Evolutionary conservation across 257 asterid species (phyloP), one percentile per base, ranked within the genome.

Genomic region (Solanum gandarillasii): DNA sequence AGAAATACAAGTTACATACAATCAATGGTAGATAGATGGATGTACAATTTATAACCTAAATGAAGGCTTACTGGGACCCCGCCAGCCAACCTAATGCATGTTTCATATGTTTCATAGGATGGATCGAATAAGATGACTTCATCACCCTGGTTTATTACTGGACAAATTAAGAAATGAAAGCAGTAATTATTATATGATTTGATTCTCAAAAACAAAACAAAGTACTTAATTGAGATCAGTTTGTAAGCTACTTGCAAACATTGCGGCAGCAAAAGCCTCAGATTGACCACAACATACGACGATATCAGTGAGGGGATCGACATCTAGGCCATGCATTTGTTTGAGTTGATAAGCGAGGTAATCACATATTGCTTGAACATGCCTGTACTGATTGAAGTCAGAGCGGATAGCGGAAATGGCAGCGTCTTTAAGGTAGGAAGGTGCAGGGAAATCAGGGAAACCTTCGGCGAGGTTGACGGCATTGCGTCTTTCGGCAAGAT

Each of bases 301-400:
- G n/a, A 96, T 83, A 86, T 95, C 98, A 32, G 92, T 90, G 2
- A 91, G 84, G 60, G 98, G 96, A 86, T 96, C 95, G 70, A 94
- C 89, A 68, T 86, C 83, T 41, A 96, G 87, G 84, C 95, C 96
- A 27, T 95, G 98, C 90, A 90, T 88, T 89, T 91, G 92, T 89
- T 93, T 92, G 95, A 91, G 90, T 88, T 92, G 92, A 74, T 87
- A 12, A 21, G 98, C 95, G 52, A 96, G 93, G 27, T 31, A 79
- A 23, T 95, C 96, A 62, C 99, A 96, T 73, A 95, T 88, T 62
- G 95, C 98, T 89, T 95, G 98, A 31, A 93, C 98, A 84, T 96
- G 98, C 90, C 98, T 95, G 96, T 96, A 96, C 93, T 96, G 99
- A 86, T 96, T 95, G 91, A 94, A 93, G 92, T 96, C 98, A 87